Base-by-base conservation (phyloP, 2,329 filamentous ascomycete genomes). In the Cladosporium sphaerospermum region DNA sequence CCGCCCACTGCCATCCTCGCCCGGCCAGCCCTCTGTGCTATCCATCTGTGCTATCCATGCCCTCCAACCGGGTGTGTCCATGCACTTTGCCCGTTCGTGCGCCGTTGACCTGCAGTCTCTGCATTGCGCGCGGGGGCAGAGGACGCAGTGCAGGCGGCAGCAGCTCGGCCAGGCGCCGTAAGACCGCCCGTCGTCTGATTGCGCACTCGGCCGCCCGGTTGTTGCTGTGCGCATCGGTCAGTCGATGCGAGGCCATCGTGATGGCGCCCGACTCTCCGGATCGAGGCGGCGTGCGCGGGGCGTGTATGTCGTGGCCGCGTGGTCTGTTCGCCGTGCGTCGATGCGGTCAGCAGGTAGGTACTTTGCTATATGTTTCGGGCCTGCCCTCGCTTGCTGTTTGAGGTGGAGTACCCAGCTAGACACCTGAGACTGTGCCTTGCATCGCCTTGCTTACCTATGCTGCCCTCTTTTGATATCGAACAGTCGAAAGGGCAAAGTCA, bases 61-160 rank as follows among this genome's bases (percentile, higher is more conserved):
- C 47, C 47, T 50, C 47, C 47, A 50, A 50, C 47, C 47, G 47
- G 47, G 47, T 50, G 37, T 16, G 37, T 39, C 47, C 47, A 50
- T 50, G 47, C 39, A 34, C n/a, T 9, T 16, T n/a, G 11, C 31
- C 47, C 13, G 47, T 39, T 43, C 47, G 47, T 50, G 47, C 47
- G 39, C 39, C 47, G 36, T 39, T 39, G 36, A 14, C 36, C 36
- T 39, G 36, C 36, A 39, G 11, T 28, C 23, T 28, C 23, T 28
- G 23, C 23, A 28, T 28, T 5, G 23, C 23, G 23, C 23, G 23
- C 23, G 5, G 23, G 2, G 5, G 23, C 23, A 5, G 23, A 28
- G 23, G 23, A 28, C 23, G 23, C 23, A 5, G 23, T 28, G 23
- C 23, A 28, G 23, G 23, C 23, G 23, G 23, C 23, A 28, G 23